Percentiles rank a stretch among this genome's conserved stretches.
Conservation (phyloP, 352 stramenopile genomes). For the Globisporangium abappressorium region DNA sequence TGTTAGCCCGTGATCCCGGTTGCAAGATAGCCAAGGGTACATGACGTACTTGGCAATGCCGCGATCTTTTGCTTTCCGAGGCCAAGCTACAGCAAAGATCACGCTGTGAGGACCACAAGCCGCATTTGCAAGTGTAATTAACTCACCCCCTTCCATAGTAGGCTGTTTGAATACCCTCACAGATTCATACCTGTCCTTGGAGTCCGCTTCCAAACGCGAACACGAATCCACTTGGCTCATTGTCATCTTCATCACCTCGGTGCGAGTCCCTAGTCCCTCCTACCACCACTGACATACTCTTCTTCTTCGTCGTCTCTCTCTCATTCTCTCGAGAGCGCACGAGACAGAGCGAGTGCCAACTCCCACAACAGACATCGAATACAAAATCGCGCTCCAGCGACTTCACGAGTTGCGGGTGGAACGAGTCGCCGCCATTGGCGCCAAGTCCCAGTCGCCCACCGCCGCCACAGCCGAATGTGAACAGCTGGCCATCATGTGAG, state of each 20-base stretch:
- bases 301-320: slow-evolving; percentile 9
- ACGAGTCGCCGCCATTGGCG: slow-evolving; percentile 28
- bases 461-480: slow-evolving; percentile 88
- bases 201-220: slow-evolving; percentile 67
- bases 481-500: slow-evolving; percentile 55
- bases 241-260: not conserved
- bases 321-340: slow-evolving; percentile 18
- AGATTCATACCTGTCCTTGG: slow-evolving; percentile 48
- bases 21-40: not conserved
- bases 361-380: slow-evolving; percentile 53
- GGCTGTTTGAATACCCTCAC: not conserved
- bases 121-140: not conserved
- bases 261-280: not conserved
- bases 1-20: too few relatives aligned
- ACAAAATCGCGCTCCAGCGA: slow-evolving; percentile 52
- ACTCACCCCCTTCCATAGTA: not conserved
- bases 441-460: slow-evolving; percentile 88
- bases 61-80: slow-evolving; percentile 69
- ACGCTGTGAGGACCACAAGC: not conserved
- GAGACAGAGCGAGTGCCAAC: slow-evolving; percentile 74
- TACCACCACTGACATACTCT: not conserved
- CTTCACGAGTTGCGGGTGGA: slow-evolving; percentile 45
- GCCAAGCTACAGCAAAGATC: slow-evolving; percentile 34
- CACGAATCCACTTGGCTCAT: slow-evolving; percentile 36
- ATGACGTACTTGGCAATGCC: slow-evolving; percentile 49